Conservation (phyloP, 2,329 filamentous ascomycete species). For the Neurospora crassa region DNA sequence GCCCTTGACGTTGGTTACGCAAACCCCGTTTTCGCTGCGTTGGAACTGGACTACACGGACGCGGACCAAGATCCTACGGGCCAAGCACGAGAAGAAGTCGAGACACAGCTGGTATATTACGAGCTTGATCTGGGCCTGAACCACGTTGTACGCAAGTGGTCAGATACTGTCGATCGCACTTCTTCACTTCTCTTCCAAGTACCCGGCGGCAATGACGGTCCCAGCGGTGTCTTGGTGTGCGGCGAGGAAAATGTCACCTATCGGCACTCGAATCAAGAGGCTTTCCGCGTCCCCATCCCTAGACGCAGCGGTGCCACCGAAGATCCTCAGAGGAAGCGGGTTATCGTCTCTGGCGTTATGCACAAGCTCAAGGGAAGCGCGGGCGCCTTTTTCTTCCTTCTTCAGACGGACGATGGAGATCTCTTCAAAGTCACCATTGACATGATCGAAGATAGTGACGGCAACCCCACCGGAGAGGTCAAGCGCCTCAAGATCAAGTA, state of each 20-base stretch:
- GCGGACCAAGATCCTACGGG: constrained; percentile 86
- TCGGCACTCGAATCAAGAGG: constrained; percentile 88
- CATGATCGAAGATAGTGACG: constrained; percentile 73
- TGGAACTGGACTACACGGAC: constrained; percentile 90
- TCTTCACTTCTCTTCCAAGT: constrained; percentile 90
- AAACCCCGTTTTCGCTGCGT: constrained; percentile 89
- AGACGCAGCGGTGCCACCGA: constrained; percentile 79
- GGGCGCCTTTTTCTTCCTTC: constrained; percentile 91
- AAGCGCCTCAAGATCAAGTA: constrained; percentile 86
- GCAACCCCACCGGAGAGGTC: constrained; percentile 72
- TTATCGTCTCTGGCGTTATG: constrained; percentile 86
- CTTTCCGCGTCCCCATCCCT: constrained; percentile 82
- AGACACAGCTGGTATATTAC: constrained; percentile 93
- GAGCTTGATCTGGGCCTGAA: constrained; percentile 95
- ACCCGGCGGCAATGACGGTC: constrained; percentile 85
- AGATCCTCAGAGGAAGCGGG: constrained; percentile 82
- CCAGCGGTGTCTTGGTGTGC: constrained; percentile 90
- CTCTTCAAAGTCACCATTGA: constrained; percentile 94
- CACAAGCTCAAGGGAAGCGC: constrained; percentile 78
- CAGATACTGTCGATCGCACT: constrained; percentile 82
- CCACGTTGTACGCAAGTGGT: constrained; percentile 95
- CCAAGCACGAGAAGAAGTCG: constrained; percentile 67
- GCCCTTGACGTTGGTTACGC: constrained; percentile 93
- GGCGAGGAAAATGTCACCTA: constrained; percentile 93
- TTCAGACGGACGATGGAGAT: constrained; percentile 97